phyloP scores from a whole-genome alignment of 164 flowering plant genomes.

The Magnolia sinica region DNA sequence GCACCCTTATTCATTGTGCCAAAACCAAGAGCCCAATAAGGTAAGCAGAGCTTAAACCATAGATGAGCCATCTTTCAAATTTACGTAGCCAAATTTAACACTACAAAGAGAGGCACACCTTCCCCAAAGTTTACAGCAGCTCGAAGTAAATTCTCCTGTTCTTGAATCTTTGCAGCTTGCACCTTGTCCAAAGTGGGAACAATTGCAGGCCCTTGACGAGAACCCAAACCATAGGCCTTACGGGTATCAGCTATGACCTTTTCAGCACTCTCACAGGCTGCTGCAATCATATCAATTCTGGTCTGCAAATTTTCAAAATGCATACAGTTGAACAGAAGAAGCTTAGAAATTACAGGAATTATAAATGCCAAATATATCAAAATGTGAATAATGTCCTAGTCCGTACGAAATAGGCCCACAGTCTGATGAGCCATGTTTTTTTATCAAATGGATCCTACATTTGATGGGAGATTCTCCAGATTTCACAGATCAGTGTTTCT shows the following conservation, averaged over 20 bases:
- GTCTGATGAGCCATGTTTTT: background rate
- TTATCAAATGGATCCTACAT: background rate
- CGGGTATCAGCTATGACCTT: constrained; percentile 84
- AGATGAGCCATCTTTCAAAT: background rate
- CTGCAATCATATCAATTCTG: constrained; percentile 89
- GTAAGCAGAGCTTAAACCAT: background rate
- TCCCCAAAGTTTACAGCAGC: constrained; percentile 84
- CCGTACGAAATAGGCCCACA: background rate
- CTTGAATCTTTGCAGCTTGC: constrained; percentile 91
- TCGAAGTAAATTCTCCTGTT: constrained; percentile 75
- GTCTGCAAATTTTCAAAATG: constrained; percentile 34
- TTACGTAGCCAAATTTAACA: background rate
- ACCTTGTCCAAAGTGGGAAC: constrained; percentile 80
- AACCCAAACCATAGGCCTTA: constrained; percentile 75
- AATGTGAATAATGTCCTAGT: background rate
- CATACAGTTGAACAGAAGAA: constrained; percentile 5
- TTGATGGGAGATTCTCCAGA: background rate
- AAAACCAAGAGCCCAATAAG: background rate
- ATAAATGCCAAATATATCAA: background rate
- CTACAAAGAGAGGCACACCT: constrained; percentile 35
- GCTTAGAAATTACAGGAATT: background rate
- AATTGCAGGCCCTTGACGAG: constrained; percentile 69
- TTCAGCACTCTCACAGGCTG: constrained; percentile 95
- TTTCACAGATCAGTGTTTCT: background rate
- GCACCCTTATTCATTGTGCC: background rate